These are phyloP conservation scores for Xylariomycetidae sp. DNA, from an alignment of 2,329 filamentous ascomycete genomes.

Conservation along the genomic window DNA sequence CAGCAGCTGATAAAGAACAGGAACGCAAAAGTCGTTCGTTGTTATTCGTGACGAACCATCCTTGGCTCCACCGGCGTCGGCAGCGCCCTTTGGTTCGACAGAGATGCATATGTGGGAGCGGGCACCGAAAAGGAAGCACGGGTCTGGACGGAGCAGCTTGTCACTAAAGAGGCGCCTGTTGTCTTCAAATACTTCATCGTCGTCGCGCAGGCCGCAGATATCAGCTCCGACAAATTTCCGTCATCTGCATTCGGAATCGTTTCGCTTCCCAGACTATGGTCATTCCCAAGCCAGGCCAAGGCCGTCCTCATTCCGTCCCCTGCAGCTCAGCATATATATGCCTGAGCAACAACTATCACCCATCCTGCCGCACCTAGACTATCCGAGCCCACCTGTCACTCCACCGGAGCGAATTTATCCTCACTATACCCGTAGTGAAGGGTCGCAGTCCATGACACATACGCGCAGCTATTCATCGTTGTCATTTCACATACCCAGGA, in stretches of 20 bases:
- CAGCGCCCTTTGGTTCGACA: conserved; percentile 18
- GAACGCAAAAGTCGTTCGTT: conserved; percentile 29
- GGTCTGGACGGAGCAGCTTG: conserved; percentile 37
- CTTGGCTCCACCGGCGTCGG: conserved; percentile 28
- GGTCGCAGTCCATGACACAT: conserved; percentile 31
- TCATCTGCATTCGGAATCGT: conserved; percentile 44
- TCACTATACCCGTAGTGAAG: conserved; percentile 27
- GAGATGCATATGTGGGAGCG: conserved; percentile 26
- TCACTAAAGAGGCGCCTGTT: conserved; percentile 43
- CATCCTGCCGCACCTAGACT: conserved; percentile 47
- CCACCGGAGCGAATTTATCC: conserved; percentile 36
- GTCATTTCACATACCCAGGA: conserved; percentile 53
- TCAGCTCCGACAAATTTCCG: conserved; percentile 57
- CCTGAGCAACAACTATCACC: conserved; percentile 48
- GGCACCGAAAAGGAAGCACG: conserved; percentile 32
- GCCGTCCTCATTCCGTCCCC: conserved; percentile 43
- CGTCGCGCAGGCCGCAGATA: conserved; percentile 50
- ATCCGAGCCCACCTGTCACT: conserved; percentile 28
- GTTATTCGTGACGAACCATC: conserved; percentile 35
- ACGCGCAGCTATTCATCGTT: conserved; percentile 46
- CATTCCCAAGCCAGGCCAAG: conserved; percentile 22
- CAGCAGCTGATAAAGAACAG: too few species aligned
- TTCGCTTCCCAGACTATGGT: conserved; percentile 20
- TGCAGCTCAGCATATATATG: conserved; percentile 52
- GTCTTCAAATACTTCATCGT: conserved; percentile 32